phyloP scores from a whole-genome alignment of 257 asterid species.

The Gynochthodes officinalis region DNA sequence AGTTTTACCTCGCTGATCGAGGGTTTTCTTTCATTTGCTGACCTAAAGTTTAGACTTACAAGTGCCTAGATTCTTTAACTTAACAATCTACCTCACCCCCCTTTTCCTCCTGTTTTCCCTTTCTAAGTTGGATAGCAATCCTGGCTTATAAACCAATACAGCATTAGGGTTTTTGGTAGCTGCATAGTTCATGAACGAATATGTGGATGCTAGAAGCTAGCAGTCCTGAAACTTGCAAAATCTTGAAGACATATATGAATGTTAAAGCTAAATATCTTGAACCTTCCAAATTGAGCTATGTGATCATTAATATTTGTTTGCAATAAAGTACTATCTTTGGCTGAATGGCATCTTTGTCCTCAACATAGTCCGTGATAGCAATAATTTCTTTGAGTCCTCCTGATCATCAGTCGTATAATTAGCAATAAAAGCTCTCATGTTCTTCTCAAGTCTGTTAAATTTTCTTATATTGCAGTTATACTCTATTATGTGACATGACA shows the following conservation, averaged over 20 bases:
- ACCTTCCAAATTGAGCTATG: neutral
- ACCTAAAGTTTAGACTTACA: neutral
- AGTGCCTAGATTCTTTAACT: neutral
- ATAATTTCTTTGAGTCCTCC: neutral
- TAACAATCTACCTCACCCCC: neutral
- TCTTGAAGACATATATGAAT: neutral
- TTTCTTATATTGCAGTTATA: slow-evolving; percentile 11
- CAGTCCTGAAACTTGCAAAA: neutral
- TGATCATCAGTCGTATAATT: neutral
- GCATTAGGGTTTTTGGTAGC: slow-evolving; percentile 18
- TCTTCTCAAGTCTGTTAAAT: neutral
- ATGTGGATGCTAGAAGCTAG: neutral
- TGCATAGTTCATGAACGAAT: neutral
- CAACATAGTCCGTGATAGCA: neutral
- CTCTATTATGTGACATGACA: neutral
- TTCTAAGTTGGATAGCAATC: neutral
- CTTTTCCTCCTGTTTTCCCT: neutral
- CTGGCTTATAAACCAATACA: neutral
- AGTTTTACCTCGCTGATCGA: neutral
- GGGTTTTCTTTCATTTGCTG: slow-evolving; percentile 4
- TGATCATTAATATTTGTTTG: neutral
- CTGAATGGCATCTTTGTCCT: neutral
- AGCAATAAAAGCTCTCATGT: neutral
- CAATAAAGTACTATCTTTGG: neutral
- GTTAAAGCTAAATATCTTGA: neutral